phyloP scores from a whole-genome alignment of 1,284 basidiomycete genomes.

The Ceratobasidium theobromae region DNA sequence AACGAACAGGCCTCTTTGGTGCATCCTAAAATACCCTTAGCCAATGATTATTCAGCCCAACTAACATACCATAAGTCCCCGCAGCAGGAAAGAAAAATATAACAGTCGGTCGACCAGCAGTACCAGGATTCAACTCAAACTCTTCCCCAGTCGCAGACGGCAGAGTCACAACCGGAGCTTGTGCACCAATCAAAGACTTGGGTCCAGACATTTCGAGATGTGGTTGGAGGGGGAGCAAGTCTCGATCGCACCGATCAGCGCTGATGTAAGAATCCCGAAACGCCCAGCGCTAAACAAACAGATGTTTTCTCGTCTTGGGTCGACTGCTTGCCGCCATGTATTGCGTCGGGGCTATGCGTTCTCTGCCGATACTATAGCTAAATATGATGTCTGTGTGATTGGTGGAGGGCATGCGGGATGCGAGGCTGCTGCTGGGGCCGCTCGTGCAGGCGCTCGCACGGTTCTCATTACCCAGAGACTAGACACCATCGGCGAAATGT shows the following conservation, averaged over 20 bases:
- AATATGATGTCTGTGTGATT: slow-evolving; percentile 66
- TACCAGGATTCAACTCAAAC: slow-evolving; percentile 53
- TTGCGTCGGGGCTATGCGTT: not conserved
- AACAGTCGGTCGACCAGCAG: slow-evolving; percentile 54
- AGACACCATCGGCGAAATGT: slow-evolving; percentile 82
- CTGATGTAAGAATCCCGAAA: too few relatives aligned
- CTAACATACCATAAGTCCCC: slow-evolving; percentile 46
- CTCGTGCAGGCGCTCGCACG: slow-evolving; percentile 77
- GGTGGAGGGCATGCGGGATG: slow-evolving; percentile 93
- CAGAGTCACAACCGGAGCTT: slow-evolving; percentile 55
- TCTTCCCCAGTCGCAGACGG: slow-evolving; percentile 52
- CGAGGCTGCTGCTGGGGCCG: slow-evolving; percentile 84
- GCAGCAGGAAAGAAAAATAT: slow-evolving; percentile 76
- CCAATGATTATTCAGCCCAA: not conserved
- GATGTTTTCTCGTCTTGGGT: slow-evolving; percentile 1
- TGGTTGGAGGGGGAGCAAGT: slow-evolving; percentile 38
- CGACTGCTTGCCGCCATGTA: not conserved
- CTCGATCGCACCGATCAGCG: not conserved
- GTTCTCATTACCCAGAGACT: slow-evolving; percentile 77
- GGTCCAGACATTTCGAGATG: slow-evolving; percentile 15
- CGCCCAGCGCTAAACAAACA: not conserved
- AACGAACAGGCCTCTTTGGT: slow-evolving; percentile 78
- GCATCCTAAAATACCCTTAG: slow-evolving; percentile 65
- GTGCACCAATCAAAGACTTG: slow-evolving; percentile 51
- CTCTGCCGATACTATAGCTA: not conserved